Evolutionary conservation across 345 rosid genomes (phyloP), one percentile per base, ranked within the genome.

Genomic region (Hibiscus syriacus): DNA sequence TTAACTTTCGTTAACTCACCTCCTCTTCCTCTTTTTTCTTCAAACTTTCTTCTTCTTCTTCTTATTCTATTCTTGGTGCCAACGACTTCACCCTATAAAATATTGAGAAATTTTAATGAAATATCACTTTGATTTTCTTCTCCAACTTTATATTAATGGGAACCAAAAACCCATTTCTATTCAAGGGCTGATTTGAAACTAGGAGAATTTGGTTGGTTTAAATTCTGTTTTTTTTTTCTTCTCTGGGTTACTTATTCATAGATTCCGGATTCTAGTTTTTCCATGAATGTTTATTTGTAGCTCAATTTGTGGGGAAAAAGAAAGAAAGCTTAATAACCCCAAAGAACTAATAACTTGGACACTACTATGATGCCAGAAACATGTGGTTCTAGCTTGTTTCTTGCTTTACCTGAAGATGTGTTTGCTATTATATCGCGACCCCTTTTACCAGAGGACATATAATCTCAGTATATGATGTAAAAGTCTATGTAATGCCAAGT

Each of bases 351-450:
- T 49, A 17, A 66, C 11, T 29, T 5, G 14, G 45, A 4, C 29
- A 45, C 67, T 10, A 75, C 73, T 32, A 76, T 81, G 74, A 13
- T 69, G 48, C 72, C 80, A 29, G 90, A 80, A 78, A 68, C 78
- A 26, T 76, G 73, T 27, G 81, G 82, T 80, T 78, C 76, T 69
- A 80, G 82, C 80, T 79, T 85, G 77, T 76, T 86, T 45, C 72
- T 82, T 46, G 80, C 83, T 26, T 76, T 92, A 38, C 98, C 94
- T 4, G 88, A 86, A 77, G 96, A 92, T 66, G 75, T 87, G 2
- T 81, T 92, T 72, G 73, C 81, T 46, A 73, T 85, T 50, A 67
- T 89, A 41, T 83, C 84, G 1, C 84, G 79, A 36, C 80, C 73
- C 63, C 82, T 92, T 52, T 79, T 82, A 1, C 89, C 88, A 16